Evolutionary conservation across 2,329 filamentous ascomycete species (phyloP), one percentile per base, ranked within the genome.

Genomic region (Aspergillus neotritici): DNA sequence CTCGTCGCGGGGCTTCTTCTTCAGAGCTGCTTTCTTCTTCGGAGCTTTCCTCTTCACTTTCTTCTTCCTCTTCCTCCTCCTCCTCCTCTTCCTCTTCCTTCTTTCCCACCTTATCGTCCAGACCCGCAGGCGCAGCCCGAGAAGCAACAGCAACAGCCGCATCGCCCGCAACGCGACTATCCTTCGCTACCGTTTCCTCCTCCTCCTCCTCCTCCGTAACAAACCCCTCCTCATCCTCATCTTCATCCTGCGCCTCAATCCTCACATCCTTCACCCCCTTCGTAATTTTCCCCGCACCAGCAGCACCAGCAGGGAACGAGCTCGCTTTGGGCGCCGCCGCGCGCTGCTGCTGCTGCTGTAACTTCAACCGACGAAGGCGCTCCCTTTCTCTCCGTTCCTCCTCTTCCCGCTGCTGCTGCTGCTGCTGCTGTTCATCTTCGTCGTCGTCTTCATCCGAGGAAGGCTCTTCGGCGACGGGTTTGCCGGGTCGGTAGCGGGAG

Each of bases 401-500:
- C 38, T 69, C 62, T 40, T 76, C 71, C 14, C 70, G 69, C 25
- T n/a, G n/a, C n/a, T n/a, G n/a, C n/a, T n/a, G n/a, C n/a, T n/a
- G n/a, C n/a, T n/a, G n/a, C n/a, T n/a, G n/a, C n/a, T n/a, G n/a
- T n/a, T 76, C 63, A 37, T 77, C 71, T 8, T 72, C 70, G 16
- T 76, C 75, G 34, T 78, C 74, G 30, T 72, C 74, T 42, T 74
- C 72, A 3, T 69, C 69, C 3, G 70, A 73, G 6, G 69, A 72
- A 4, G 61, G 60, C 41, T 73, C 70, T 43, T 76, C 72, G 11
- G 67, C 66, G 31, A 73, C 57, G 39, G 83, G 74, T 66, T 96
- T 97, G 53, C 93, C 91, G 12, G 91, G 84, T 46, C 89, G 83
- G 59, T 96, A 86, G 44, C 93, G 86, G 54, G 83, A 80, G 16